phyloP scores from a whole-genome alignment of 192 early-diverging fungal genomes.

The Ambispora gerdemannii region DNA sequence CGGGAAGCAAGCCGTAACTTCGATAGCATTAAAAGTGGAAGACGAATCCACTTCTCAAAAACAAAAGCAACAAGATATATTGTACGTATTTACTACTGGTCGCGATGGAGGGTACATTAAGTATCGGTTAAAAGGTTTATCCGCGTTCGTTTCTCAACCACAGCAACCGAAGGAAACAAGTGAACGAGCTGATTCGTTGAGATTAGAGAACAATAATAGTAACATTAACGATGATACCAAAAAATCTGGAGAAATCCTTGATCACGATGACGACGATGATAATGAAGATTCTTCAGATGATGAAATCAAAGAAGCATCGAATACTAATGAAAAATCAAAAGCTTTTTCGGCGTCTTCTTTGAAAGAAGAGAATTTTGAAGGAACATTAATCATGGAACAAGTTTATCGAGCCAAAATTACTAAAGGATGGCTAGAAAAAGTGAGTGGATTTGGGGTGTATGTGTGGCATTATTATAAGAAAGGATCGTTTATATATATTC shows the following conservation, averaged over 20 bases:
- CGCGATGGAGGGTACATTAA: constrained; percentile 63
- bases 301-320: background rate
- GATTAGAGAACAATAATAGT: constrained; percentile 7
- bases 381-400: constrained; percentile 42
- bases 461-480: too few relatives aligned
- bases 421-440: constrained; percentile 69
- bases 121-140: constrained; percentile 42
- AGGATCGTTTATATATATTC: too few relatives aligned
- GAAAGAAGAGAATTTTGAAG: background rate
- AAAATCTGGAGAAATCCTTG: background rate
- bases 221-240: too few relatives aligned
- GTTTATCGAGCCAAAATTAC: constrained; percentile 65
- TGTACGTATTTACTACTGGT: constrained; percentile 58
- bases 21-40: constrained; percentile 34
- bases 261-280: background rate
- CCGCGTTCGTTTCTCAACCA: background rate
- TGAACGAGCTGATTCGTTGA: too few relatives aligned
- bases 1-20: constrained; percentile 49
- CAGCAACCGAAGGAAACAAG: constrained; percentile 7
- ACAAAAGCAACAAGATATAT: constrained; percentile 35
- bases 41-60: background rate
- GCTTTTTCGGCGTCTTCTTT: background rate
- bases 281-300: constrained; percentile 4
- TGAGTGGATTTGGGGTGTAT: constrained; percentile 29
- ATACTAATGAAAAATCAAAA: too few relatives aligned